phyloP scores from a whole-genome alignment of 2,329 filamentous ascomycete species.

The Talaromyces sp. region DNA sequence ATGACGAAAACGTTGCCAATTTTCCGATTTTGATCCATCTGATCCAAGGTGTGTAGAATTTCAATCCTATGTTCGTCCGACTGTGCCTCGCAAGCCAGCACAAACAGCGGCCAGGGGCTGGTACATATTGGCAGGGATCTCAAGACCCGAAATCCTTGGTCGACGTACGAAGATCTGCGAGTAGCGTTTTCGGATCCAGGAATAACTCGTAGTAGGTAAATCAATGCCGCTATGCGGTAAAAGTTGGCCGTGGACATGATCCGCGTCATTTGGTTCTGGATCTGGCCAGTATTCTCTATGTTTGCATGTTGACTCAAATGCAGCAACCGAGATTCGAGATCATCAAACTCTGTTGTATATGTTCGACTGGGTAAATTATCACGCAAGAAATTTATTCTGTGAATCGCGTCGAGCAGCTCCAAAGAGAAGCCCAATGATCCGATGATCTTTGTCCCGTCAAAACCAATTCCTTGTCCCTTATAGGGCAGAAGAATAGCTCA shows the following conservation, averaged over 20 bases:
- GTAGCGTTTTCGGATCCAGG: neutral
- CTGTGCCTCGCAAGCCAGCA: conserved; percentile 8
- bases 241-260: neutral
- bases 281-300: neutral
- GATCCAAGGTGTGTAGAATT: conserved; percentile 4
- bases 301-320: neutral
- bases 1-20: conserved; percentile 14
- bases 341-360: neutral
- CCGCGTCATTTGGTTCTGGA: neutral
- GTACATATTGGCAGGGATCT: conserved; percentile 6
- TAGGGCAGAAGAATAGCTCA: neutral
- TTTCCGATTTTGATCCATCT: conserved; percentile 12
- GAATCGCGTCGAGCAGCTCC: conserved; percentile 4
- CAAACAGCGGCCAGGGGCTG: conserved; percentile 14
- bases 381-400: conserved; percentile 5
- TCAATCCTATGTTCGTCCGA: conserved; percentile 7
- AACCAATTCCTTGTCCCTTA: no score
- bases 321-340: neutral
- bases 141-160: conserved; percentile 5
- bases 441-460: neutral
- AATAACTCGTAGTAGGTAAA: neutral
- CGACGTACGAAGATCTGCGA: conserved; percentile 1
- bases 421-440: conserved; percentile 7
- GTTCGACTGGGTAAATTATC: neutral
- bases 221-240: conserved; percentile 3